Percentiles rank a stretch among this genome's conserved stretches.
phyloP scores from a whole-genome alignment of 2,329 filamentous ascomycete species.

The Calonectria naviculata region DNA sequence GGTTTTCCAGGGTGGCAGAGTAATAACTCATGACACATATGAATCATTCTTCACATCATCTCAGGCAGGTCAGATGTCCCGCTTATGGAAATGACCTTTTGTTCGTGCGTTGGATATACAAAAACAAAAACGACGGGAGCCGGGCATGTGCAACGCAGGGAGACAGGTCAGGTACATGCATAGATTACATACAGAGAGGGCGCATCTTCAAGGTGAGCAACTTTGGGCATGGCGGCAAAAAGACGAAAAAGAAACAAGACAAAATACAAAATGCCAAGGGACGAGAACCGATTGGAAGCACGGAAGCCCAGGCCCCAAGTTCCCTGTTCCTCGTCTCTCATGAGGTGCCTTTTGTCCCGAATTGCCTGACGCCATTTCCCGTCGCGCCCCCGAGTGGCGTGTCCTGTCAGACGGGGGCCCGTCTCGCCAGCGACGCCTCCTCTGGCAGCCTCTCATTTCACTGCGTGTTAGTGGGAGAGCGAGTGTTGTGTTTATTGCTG shows the following conservation, averaged over 20 bases:
- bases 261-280: background rate
- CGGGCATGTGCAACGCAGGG: too few relatives aligned
- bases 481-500: background rate
- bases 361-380: slow-evolving; percentile 32
- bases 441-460: background rate
- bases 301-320: slow-evolving; percentile 16
- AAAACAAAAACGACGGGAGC: background rate
- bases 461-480: background rate
- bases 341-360: slow-evolving; percentile 36
- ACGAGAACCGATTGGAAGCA: slow-evolving; percentile 13
- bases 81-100: background rate
- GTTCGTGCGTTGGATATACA: background rate
- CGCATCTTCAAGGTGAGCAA: background rate
- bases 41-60: background rate
- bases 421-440: slow-evolving; percentile 11
- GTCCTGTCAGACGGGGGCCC: slow-evolving; percentile 23
- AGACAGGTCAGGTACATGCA: background rate
- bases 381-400: slow-evolving; percentile 32
- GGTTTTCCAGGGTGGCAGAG: background rate
- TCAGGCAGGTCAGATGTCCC: background rate
- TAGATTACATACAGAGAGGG: background rate
- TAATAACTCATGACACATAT: background rate
- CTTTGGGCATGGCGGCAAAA: background rate
- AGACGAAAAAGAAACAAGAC: background rate
- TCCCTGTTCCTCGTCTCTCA: slow-evolving; percentile 27